phyloP scores from a whole-genome alignment of 306 rosid species.

The Pyrus bretschneideri region DNA sequence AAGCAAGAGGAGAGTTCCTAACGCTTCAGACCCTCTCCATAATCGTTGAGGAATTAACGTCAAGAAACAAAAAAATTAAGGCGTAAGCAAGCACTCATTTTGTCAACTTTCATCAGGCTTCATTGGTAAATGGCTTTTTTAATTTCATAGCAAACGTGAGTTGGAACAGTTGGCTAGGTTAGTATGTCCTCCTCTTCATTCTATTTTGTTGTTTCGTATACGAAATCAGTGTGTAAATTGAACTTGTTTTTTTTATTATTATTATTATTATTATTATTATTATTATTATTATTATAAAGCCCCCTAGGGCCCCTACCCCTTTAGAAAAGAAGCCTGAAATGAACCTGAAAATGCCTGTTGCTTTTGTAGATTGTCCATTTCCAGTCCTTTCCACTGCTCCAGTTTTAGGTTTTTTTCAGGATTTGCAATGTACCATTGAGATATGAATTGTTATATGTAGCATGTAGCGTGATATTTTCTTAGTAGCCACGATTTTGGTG shows the following conservation, averaged over 20 bases:
- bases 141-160: background rate
- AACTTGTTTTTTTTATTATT: background rate
- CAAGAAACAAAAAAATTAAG: background rate
- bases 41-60: constrained; percentile 50
- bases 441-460: background rate
- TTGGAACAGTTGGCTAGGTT: too few relatives aligned
- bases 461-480: background rate
- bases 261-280: too few relatives aligned
- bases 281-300: background rate
- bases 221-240: background rate
- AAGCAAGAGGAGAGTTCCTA: constrained; percentile 74
- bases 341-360: background rate
- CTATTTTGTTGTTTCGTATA: background rate
- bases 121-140: background rate
- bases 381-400: background rate
- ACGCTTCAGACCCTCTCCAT: constrained; percentile 92
- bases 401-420: background rate
- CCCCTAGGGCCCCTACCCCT: background rate
- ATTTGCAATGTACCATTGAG: background rate
- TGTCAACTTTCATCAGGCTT: background rate
- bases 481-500: background rate
- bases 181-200: background rate
- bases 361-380: too few relatives aligned
- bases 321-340: background rate
- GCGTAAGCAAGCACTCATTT: background rate